These are phyloP conservation scores for Cryptococcus sp. DNA, from an alignment of 1,284 basidiomycete genomes.

Conservation along the genomic window DNA sequence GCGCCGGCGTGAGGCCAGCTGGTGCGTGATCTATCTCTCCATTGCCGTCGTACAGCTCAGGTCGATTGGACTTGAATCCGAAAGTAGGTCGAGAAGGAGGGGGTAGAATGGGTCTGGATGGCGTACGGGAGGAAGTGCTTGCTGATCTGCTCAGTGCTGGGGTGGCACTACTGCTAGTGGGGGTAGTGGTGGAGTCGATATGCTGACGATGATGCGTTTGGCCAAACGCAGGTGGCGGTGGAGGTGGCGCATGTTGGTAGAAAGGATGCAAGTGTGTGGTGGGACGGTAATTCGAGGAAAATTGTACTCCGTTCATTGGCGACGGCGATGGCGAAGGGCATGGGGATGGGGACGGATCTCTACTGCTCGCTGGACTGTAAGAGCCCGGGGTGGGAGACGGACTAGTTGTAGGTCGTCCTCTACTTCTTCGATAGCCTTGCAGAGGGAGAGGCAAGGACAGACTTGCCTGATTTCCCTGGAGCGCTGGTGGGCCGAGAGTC, in stretches of 20 bases:
- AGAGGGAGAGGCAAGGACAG: no score
- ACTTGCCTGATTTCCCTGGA: background rate
- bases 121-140: constrained; percentile 5
- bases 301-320: no score
- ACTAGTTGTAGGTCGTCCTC: no score
- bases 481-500: background rate
- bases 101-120: constrained; percentile 6
- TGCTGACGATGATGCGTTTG: background rate
- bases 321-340: no score
- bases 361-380: no score
- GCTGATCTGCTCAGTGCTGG: constrained; percentile 12
- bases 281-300: no score
- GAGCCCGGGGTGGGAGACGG: no score
- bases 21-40: background rate
- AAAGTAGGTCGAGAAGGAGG: background rate
- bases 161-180: background rate
- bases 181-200: background rate
- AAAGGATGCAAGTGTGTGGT: background rate
- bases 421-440: no score
- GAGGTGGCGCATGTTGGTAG: background rate
- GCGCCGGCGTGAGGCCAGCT: constrained; percentile 5
- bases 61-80: background rate
- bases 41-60: background rate
- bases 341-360: no score
- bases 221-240: background rate